Conservation (phyloP, 177 flowering plant genomes). For the Vitis hybrid region DNA sequence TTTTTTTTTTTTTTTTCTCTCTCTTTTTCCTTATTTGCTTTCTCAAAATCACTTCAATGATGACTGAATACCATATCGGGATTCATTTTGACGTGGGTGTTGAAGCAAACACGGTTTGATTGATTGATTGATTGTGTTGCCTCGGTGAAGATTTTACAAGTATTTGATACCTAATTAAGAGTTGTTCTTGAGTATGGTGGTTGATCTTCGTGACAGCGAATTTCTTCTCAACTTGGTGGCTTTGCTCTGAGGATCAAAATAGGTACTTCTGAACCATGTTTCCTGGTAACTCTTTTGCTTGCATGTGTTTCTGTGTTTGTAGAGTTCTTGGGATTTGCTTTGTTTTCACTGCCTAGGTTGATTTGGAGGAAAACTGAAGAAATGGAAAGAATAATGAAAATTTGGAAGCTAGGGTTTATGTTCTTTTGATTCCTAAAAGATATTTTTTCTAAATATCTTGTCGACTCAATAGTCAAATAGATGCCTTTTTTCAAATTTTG, state of each 20-base stretch:
- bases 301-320: neutral
- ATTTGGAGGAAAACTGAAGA: neutral
- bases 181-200: neutral
- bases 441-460: too few species aligned
- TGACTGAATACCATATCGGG: too few species aligned
- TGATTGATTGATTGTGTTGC: too few species aligned
- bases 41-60: neutral
- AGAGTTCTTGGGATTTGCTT: too few species aligned
- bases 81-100: too few species aligned
- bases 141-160: neutral
- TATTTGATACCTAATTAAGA: too few species aligned
- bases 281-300: neutral
- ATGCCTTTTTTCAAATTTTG: neutral
- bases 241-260: neutral
- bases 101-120: too few species aligned
- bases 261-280: neutral
- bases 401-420: too few species aligned
- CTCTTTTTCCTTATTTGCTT: neutral
- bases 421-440: too few species aligned
- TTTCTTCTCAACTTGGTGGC: conserved; percentile 8
- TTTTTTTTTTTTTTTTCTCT: neutral
- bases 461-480: too few species aligned
- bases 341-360: too few species aligned
- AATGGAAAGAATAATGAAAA: neutral
- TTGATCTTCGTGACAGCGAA: neutral